Evolutionary conservation across 768 basidiomycete species (phyloP).

Genomic region (Rhizopogon rudus): DNA sequence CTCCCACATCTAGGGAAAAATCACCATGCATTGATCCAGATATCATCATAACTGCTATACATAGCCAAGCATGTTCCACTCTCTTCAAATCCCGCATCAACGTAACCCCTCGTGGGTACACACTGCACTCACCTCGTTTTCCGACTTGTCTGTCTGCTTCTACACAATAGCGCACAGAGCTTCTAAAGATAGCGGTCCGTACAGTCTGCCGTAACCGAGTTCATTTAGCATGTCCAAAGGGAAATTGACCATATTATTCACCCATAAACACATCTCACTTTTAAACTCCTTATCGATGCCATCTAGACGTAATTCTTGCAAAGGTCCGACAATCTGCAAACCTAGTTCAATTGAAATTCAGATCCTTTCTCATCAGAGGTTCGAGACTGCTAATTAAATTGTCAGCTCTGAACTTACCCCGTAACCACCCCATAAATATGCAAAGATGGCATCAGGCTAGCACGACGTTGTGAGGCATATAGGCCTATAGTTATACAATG

Average conservation of each 20-base stretch:
- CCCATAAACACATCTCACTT: background rate
- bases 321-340: background rate
- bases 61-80: background rate
- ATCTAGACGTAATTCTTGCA: conserved; percentile 1
- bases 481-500: no score
- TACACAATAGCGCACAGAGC: background rate
- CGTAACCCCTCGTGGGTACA: conserved; percentile 3
- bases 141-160: background rate
- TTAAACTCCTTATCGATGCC: conserved; percentile 7
- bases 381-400: background rate
- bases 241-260: background rate
- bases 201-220: background rate
- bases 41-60: conserved; percentile 4
- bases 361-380: background rate
- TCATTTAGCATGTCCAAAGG: background rate
- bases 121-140: no score
- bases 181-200: conserved; percentile 1
- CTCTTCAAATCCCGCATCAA: conserved; percentile 4
- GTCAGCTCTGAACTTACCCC: background rate
- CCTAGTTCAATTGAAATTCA: background rate
- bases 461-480: background rate
- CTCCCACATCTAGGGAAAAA: conserved; percentile 2
- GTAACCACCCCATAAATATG: background rate
- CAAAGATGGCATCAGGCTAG: background rate
- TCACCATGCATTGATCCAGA: background rate